Conservation (phyloP, 2,329 filamentous ascomycete species). For the Chaetomium sp. region DNA sequence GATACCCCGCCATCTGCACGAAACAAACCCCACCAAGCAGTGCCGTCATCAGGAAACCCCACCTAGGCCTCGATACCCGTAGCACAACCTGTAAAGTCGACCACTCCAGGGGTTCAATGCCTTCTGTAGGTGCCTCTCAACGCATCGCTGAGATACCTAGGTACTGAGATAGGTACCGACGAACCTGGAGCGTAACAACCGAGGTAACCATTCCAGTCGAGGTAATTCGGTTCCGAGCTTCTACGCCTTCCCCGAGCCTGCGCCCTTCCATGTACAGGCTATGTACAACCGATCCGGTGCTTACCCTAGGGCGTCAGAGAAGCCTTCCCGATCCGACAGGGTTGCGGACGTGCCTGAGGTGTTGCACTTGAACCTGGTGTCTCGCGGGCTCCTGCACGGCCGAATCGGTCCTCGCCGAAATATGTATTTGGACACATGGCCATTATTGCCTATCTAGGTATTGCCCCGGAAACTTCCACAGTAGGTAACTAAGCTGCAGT, state of each 20-base stretch:
- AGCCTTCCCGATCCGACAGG: neutral
- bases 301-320: neutral
- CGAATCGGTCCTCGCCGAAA: neutral
- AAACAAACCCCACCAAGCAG: constrained; percentile 1
- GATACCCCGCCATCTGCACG: constrained; percentile 1
- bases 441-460: neutral
- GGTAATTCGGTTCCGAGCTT: neutral
- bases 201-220: neutral
- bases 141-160: no score
- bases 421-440: neutral
- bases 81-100: no score
- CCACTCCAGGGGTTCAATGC: neutral
- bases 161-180: no score
- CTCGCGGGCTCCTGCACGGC: neutral
- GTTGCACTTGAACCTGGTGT: neutral
- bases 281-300: neutral
- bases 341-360: neutral
- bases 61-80: no score
- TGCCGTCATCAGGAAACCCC: neutral
- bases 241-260: neutral
- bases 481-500: neutral
- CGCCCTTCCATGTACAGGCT: neutral
- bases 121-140: no score
- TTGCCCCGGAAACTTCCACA: neutral
- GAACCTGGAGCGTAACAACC: no score